Evolutionary conservation across 2,329 filamentous ascomycete species (phyloP).

Genomic region (Trichothecium roseum): DNA sequence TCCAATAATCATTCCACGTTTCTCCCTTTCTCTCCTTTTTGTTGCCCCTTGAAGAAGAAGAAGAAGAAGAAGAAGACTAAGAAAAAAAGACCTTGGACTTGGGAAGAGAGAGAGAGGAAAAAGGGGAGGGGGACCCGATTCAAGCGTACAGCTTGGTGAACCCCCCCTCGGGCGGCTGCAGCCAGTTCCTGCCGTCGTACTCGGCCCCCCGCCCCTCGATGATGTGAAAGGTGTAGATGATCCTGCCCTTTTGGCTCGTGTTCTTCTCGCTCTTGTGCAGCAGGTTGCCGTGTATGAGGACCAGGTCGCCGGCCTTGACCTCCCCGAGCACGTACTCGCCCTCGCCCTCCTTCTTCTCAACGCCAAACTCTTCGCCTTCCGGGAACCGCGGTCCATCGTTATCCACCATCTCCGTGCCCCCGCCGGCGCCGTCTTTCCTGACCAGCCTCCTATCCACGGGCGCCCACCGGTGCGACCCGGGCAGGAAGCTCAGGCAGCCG

Average conservation of each 20-base stretch:
- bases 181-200: constrained; percentile 87
- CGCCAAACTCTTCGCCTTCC: constrained; percentile 34
- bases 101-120: too few relatives aligned
- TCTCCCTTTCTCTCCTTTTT: too few relatives aligned
- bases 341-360: constrained; percentile 27
- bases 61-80: too few relatives aligned
- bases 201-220: constrained; percentile 67
- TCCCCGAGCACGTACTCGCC: constrained; percentile 68
- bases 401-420: constrained; percentile 62
- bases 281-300: constrained; percentile 91
- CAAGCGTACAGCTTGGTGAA: constrained; percentile 58
- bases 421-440: constrained; percentile 38
- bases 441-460: constrained; percentile 68
- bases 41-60: too few relatives aligned
- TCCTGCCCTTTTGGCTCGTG: constrained; percentile 70
- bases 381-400: constrained; percentile 61
- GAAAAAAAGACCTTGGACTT: too few relatives aligned
- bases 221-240: constrained; percentile 96
- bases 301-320: constrained; percentile 82
- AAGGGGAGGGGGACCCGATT: too few relatives aligned
- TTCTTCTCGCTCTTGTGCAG: constrained; percentile 96
- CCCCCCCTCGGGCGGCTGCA: constrained; percentile 72
- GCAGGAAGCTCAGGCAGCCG: constrained; percentile 79
- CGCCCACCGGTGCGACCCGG: constrained; percentile 68
- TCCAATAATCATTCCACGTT: too few relatives aligned